phyloP scores from a whole-genome alignment of 768 basidiomycete genomes.

The Amanita muscaria region DNA sequence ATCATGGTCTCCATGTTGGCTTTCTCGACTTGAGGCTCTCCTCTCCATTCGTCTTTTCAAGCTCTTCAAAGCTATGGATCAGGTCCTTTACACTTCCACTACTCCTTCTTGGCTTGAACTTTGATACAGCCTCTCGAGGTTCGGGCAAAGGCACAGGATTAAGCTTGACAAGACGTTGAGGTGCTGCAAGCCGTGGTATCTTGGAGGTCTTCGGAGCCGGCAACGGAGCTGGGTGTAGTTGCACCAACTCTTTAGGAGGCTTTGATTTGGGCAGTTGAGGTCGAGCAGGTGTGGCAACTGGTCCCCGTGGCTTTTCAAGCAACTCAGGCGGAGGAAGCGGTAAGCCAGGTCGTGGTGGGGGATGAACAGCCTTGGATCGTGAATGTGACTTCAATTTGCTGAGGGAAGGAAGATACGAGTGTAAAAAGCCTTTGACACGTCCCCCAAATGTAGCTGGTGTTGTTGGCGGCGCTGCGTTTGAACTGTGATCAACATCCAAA shows the following conservation, averaged over 20 bases:
- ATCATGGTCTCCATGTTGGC: constrained; percentile 4
- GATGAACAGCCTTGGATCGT: constrained; percentile 14
- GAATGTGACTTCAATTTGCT: constrained; percentile 27
- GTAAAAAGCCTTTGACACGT: constrained; percentile 48
- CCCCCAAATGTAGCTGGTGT: constrained; percentile 32
- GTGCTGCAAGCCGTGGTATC: constrained; percentile 34
- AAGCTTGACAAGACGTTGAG: constrained; percentile 46
- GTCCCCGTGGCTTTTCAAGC: constrained; percentile 40
- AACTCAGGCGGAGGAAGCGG: constrained; percentile 49
- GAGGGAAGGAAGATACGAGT: constrained; percentile 50
- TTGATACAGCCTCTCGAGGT: constrained; percentile 13
- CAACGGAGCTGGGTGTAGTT: constrained; percentile 46
- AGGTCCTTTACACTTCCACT: constrained; percentile 67
- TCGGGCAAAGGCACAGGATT: constrained; percentile 32
- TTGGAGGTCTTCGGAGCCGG: constrained; percentile 27
- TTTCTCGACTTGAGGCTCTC: background rate
- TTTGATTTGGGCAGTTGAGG: constrained; percentile 34
- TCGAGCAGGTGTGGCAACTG: constrained; percentile 51
- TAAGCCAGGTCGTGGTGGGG: constrained; percentile 30
- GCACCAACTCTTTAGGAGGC: constrained; percentile 59
- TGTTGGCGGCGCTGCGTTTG: background rate
- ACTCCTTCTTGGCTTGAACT: constrained; percentile 41
- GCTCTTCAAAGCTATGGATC: constrained; percentile 48
- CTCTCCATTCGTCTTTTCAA: background rate
- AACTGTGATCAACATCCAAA: too few species aligned